These are phyloP conservation scores for Ettlia oleoabundans DNA, from an alignment of 139 green algal genomes.

Conservation along the genomic window DNA sequence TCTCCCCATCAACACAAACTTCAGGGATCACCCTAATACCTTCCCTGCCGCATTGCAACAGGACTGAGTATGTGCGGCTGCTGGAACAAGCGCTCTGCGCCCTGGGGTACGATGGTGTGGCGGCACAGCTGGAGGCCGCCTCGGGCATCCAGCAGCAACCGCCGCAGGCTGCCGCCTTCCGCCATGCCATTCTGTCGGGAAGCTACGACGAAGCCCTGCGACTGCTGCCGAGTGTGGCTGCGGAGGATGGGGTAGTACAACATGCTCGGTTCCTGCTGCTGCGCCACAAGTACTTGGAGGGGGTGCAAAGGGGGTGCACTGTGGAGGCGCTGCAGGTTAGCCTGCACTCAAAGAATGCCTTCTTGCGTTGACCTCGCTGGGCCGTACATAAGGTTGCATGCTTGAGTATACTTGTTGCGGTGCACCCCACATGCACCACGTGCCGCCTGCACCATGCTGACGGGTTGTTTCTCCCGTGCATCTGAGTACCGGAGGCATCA, in stretches of 20 bases:
- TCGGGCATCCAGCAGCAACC: slow-evolving; percentile 69
- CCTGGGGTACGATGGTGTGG: slow-evolving; percentile 67
- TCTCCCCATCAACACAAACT: no score
- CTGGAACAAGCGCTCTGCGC: slow-evolving; percentile 75
- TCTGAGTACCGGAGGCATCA: no score
- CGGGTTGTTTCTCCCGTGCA: no score
- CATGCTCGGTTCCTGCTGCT: slow-evolving; percentile 65
- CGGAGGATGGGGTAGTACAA: slow-evolving; percentile 4
- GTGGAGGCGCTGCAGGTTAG: slow-evolving; percentile 44
- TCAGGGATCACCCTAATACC: no score
- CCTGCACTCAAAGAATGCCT: no score
- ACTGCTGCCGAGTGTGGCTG: slow-evolving; percentile 61
- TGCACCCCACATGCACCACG: no score
- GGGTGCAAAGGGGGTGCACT: slow-evolving; percentile 36
- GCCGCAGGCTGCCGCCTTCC: slow-evolving; percentile 57
- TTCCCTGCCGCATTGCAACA: no score
- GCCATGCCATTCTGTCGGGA: slow-evolving; percentile 61
- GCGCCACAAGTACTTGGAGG: slow-evolving; percentile 67
- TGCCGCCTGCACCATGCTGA: no score
- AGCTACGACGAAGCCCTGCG: slow-evolving; percentile 62
- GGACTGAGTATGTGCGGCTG: slow-evolving; percentile 76
- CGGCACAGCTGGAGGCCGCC: slow-evolving; percentile 55
- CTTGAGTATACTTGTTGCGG: no score
- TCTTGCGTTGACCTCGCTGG: no score
- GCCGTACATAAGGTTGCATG: no score